phyloP scores from a whole-genome alignment of 768 basidiomycete species.

The Hemileccinum rubropunctum region DNA sequence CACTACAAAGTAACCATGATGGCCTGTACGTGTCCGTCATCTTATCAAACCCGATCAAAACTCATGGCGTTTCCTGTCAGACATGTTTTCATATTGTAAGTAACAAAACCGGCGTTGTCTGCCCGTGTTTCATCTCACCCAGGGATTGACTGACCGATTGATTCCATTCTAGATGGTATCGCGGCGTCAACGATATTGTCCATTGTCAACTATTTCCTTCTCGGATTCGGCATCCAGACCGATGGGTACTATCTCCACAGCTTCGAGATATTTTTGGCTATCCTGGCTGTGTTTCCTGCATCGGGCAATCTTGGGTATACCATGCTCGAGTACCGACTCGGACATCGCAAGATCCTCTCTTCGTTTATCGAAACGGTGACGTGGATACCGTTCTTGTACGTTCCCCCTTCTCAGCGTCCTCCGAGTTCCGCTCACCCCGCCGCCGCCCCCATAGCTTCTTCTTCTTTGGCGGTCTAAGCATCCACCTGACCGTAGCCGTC shows the following conservation, averaged over 20 bases:
- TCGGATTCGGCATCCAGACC: constrained; percentile 68
- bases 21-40: constrained; percentile 39
- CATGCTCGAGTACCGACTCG: constrained; percentile 70
- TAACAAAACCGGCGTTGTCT: neutral
- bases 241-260: constrained; percentile 76
- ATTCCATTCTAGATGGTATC: constrained; percentile 42
- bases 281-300: constrained; percentile 69
- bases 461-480: constrained; percentile 55
- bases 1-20: constrained; percentile 76
- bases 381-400: constrained; percentile 37
- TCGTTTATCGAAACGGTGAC: constrained; percentile 22
- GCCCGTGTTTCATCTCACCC: neutral
- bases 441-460: constrained; percentile 35
- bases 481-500: constrained; percentile 52
- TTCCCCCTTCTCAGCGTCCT: neutral
- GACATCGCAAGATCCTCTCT: constrained; percentile 28
- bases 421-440: too few relatives aligned
- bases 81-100: constrained; percentile 55
- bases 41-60: neutral
- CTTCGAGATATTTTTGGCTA: constrained; percentile 79
- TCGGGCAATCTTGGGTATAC: constrained; percentile 70
- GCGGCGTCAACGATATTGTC: constrained; percentile 62
- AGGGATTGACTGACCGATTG: too few relatives aligned
- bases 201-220: constrained; percentile 69
- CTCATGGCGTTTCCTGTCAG: constrained; percentile 18